Evolutionary conservation across 352 stramenopile species (phyloP).

Genomic region (Phytopythium cucurbitacearum): DNA sequence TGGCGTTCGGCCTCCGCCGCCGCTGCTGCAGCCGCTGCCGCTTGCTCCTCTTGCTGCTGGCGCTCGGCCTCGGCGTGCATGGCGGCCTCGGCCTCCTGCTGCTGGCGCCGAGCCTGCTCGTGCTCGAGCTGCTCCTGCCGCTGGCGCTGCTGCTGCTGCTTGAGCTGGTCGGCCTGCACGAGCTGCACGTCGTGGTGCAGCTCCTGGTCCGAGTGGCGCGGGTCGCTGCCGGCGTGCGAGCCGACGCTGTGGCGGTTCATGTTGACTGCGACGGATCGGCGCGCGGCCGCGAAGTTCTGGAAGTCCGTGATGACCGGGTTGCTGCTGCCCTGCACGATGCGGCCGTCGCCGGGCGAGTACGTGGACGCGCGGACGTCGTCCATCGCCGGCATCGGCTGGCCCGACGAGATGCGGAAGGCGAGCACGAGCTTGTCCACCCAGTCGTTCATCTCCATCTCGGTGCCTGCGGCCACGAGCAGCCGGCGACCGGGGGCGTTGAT

Average conservation of each 20-base stretch:
- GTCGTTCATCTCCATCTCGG: constrained; percentile 85
- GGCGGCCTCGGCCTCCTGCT: constrained; percentile 9
- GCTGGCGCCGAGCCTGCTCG: constrained; percentile 3
- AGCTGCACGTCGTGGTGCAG: constrained; percentile 10
- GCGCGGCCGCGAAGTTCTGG: constrained; percentile 70
- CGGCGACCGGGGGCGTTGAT: constrained; percentile 59
- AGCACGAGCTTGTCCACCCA: constrained; percentile 76
- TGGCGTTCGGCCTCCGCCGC: constrained; percentile 9
- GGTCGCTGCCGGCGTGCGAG: constrained; percentile 10
- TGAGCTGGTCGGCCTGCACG: constrained; percentile 18
- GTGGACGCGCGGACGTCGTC: constrained; percentile 16
- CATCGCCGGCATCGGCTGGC: constrained; percentile 20
- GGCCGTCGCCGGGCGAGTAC: constrained; percentile 12
- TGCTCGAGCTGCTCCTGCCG: constrained; percentile 12
- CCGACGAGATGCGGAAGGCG: constrained; percentile 54
- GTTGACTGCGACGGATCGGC: constrained; percentile 21
- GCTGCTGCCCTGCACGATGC: constrained; percentile 9
- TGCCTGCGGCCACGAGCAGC: constrained; percentile 58
- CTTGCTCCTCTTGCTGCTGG: constrained; percentile 9
- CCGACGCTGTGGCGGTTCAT: constrained; percentile 42
- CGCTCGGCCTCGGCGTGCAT: constrained; percentile 9
- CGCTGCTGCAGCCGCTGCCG: constrained; percentile 5
- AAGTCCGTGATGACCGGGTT: constrained; percentile 59
- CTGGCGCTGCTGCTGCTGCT: constrained; percentile 19
- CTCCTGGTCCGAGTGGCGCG: constrained; percentile 31